Evolutionary conservation across 1,284 basidiomycete species (phyloP), one percentile per base, ranked within the genome.

Genomic region (Polyporus tsugae): DNA sequence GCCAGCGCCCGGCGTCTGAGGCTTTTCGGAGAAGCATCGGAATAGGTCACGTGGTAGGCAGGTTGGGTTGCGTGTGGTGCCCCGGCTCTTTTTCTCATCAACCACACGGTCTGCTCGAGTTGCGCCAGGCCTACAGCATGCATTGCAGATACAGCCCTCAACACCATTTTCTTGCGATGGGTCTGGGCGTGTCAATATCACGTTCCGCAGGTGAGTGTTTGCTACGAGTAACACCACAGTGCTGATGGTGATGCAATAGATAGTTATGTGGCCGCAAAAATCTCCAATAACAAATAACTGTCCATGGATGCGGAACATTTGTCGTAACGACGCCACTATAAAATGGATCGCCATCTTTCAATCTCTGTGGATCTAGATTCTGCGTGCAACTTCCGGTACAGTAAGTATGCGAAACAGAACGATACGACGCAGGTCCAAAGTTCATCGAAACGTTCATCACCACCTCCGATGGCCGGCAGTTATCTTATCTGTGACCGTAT

Each of bases 401-500:
- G 29, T 22, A 22, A 29, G 29, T 22, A 22, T 52, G 46, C 46
- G 46, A 44, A 44, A 22, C n/a, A 10, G 46, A 52, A 25, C 46
- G 22, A 29, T 4, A 25, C 46, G 22, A 52, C 22, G 22, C 22
- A 25, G 46, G n/a, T 22, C 46, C 22, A 49, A 13, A n/a, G 9
- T 49, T 4, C n/a, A n/a, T n/a, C n/a, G n/a, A n/a, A n/a, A n/a
- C n/a, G n/a, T n/a, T n/a, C n/a, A 9, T 13, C n/a, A 49, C 46
- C 46, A 25, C 22, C 46, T 25, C 22, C 46, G 22, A 52, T 22
- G 46, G 13, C 22, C 10, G 4, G 46, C 22, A 52, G 46, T 13
- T 52, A 52, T 52, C 46, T 52, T 52, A 52, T 52, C 46, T 25
- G 46, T 13, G 22, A 25, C 22, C 46, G 46, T 52, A 52, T 52